Evolutionary conservation across 345 rosid species (phyloP).

Genomic region (Carallia brachiata): DNA sequence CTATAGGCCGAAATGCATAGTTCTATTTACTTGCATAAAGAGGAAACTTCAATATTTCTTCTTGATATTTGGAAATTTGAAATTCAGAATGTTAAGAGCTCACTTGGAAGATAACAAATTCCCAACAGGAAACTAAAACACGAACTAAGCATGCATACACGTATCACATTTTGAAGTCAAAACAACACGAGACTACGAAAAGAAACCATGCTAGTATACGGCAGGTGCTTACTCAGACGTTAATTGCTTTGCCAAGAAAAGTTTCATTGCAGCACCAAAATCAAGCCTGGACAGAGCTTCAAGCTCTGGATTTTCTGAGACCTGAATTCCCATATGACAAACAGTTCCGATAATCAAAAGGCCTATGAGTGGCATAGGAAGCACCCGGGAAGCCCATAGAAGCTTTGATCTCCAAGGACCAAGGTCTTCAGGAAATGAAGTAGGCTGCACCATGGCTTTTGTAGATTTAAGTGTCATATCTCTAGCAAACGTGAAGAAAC

Average conservation of each 20-base stretch:
- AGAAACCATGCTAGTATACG: not conserved
- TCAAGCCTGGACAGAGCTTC: conserved; percentile 86
- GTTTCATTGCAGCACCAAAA: conserved; percentile 86
- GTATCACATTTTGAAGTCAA: too few species aligned
- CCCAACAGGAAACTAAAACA: not conserved
- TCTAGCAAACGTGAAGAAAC: conserved; percentile 79
- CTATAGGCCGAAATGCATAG: too few species aligned
- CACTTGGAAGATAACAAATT: not conserved
- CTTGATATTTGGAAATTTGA: too few species aligned
- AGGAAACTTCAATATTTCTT: too few species aligned
- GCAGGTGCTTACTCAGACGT: conserved; percentile 73
- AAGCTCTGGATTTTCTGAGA: conserved; percentile 68
- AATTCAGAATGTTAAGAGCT: too few species aligned
- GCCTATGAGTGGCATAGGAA: conserved; percentile 98
- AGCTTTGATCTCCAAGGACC: conserved; percentile 90
- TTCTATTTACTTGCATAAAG: too few species aligned
- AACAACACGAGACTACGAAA: too few species aligned
- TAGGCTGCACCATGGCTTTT: conserved; percentile 66
- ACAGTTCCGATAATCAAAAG: conserved; percentile 74
- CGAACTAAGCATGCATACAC: too few species aligned
- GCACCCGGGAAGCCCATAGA: conserved; percentile 88
- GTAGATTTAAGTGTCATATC: conserved; percentile 86
- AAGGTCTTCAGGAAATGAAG: conserved; percentile 58
- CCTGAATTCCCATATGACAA: conserved; percentile 58
- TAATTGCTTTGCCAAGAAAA: conserved; percentile 76